Base-by-base conservation (phyloP, 352 stramenopile species). In the Blastocystis sp. region DNA sequence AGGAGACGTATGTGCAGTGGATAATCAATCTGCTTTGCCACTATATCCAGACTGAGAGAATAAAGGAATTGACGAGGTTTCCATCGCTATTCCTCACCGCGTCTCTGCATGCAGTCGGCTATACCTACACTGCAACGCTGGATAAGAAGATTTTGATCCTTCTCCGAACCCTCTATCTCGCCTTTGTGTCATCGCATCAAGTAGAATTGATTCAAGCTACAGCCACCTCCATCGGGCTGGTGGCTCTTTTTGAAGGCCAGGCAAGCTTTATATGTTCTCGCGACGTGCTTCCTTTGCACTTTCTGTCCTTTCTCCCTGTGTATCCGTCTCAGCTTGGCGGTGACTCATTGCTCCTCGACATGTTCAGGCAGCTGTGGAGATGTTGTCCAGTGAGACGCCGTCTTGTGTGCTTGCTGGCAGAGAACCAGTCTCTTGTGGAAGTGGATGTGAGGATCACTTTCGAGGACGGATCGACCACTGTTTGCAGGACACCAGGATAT, bases 251-350 rank as follows among this genome's bases (percentile, higher is more conserved):
- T 13, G 39, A 80, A 43, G 70, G 70, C 41, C 18, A 23, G 29
- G 18, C 11, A 3, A 37, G 18, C 6, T 64, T 80, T 39, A n/a
- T 50, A 1, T 9, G 41, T 26, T 61, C 70, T 23, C 39, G n/a
- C 20, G 18, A 11, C 11, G 23, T 26, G 20, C 45, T 63, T 39
- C 70, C 70, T 61, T 47, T 80, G 13, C 50, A 64, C 45, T 39
- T 80, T 23, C 20, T 80, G 4, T n/a, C 43, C 15, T 80, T 80
- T 43, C 50, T 80, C 20, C 70, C 70, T 6, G 34, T 80, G 23
- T 64, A 80, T 62, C 45, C 70, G 26, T 50, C 34, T 43, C 70
- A 62, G 3, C n/a, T 80, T 5, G 70, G 70, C 34, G n/a, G 23
- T 20, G 43, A 37, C 23, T 61, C 39, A 23, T n/a, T 80, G 9